Evolutionary conservation across 2,329 filamentous ascomycete genomes (phyloP).

Genomic region (Diaporthe humulicola): DNA sequence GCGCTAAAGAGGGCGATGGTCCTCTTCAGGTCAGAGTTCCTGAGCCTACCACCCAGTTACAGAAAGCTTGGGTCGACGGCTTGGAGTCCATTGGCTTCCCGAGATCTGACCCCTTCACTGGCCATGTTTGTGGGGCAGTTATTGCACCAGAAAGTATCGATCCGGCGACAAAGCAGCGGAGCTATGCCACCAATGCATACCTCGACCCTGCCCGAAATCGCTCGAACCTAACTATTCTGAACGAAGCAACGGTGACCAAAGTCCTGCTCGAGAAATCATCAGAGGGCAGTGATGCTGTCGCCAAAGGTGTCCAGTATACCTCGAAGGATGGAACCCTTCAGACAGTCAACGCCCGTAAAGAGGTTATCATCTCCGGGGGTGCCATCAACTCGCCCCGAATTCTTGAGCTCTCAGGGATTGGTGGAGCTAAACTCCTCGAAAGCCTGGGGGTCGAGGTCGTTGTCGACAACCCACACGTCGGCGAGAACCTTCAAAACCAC

Average conservation of each 20-base stretch:
- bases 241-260: slow-evolving; percentile 24
- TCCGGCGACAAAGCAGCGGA: slow-evolving; percentile 40
- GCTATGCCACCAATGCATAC: slow-evolving; percentile 42
- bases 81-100: slow-evolving; percentile 38
- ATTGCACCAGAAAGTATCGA: slow-evolving; percentile 39
- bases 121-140: slow-evolving; percentile 17
- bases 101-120: slow-evolving; percentile 36
- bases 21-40: slow-evolving; percentile 16
- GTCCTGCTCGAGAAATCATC: slow-evolving; percentile 3
- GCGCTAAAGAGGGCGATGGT: background rate
- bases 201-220: slow-evolving; percentile 38
- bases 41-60: slow-evolving; percentile 11
- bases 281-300: background rate
- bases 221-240: slow-evolving; percentile 41
- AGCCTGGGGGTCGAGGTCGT: slow-evolving; percentile 40
- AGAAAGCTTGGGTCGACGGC: slow-evolving; percentile 40
- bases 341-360: slow-evolving; percentile 23
- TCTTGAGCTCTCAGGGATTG: slow-evolving; percentile 47
- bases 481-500: slow-evolving; percentile 42
- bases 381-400: slow-evolving; percentile 43
- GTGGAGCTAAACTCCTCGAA: slow-evolving; percentile 40
- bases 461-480: slow-evolving; percentile 45
- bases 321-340: slow-evolving; percentile 1
- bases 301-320: background rate
- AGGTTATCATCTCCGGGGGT: slow-evolving; percentile 45